Conservation (phyloP, 2,329 filamentous ascomycete species). For the Verticillium dahliae region DNA sequence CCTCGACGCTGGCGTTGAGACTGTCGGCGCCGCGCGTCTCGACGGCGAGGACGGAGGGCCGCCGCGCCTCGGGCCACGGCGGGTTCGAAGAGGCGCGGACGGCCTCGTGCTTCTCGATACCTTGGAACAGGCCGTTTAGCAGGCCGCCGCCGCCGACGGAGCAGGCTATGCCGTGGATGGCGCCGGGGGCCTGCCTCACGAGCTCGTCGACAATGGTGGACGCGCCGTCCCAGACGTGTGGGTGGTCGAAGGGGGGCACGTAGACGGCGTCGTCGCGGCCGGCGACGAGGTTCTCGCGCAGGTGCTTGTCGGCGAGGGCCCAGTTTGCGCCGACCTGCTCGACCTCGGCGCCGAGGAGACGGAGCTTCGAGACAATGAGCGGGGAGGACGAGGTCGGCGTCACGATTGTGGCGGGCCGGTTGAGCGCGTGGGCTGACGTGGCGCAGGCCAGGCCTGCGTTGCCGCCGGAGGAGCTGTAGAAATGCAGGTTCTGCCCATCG, state of each 20-base stretch:
- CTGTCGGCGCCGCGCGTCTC: slow-evolving; percentile 73
- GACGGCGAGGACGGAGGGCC: slow-evolving; percentile 58
- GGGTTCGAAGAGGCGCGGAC: slow-evolving; percentile 3
- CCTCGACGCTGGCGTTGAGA: slow-evolving; percentile 53
- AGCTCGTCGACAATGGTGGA: slow-evolving; percentile 50
- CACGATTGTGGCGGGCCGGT: slow-evolving; percentile 66
- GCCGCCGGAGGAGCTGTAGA: slow-evolving; percentile 75
- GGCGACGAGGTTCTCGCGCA: slow-evolving; percentile 51
- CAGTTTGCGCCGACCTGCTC: slow-evolving; percentile 63
- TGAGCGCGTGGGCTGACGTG: slow-evolving; percentile 59
- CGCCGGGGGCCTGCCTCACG: slow-evolving; percentile 24
- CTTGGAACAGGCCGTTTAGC: slow-evolving; percentile 68
- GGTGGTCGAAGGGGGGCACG: slow-evolving; percentile 64
- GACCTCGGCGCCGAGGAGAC: slow-evolving; percentile 61
- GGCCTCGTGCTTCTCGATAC: slow-evolving; percentile 40
- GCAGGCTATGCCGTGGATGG: slow-evolving; percentile 63
- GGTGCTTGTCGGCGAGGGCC: slow-evolving; percentile 61
- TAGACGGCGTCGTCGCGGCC: slow-evolving; percentile 51
- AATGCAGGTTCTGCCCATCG: slow-evolving; percentile 45
- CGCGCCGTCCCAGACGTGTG: slow-evolving; percentile 61
- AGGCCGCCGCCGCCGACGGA: slow-evolving; percentile 79
- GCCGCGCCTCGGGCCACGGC: slow-evolving; percentile 20
- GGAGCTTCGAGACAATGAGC: slow-evolving; percentile 66
- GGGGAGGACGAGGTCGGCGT: slow-evolving; percentile 60
- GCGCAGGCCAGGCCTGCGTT: slow-evolving; percentile 83